Base-by-base conservation (phyloP, 768 basidiomycete genomes). In the Tricholoma bakamatsutake region DNA sequence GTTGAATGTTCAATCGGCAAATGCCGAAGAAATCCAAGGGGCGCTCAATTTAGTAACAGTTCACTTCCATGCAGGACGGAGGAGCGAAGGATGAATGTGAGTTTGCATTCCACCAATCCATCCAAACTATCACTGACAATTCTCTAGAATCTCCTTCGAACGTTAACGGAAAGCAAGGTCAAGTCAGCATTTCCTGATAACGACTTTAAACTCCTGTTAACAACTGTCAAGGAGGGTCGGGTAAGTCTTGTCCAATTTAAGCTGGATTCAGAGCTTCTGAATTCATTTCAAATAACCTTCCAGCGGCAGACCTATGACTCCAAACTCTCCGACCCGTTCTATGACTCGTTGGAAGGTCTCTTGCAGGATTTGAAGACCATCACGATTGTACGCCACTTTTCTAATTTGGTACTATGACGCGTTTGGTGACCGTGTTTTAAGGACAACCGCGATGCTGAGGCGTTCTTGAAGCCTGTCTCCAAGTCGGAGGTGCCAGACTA, bases 401-500 rank as follows among this genome's bases (percentile, higher is more conserved):
- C 52, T 59, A 53, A 50, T 55, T 52, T 42, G 12, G 15, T 39
- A 17, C 51, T 56, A 37, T 62, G 39, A 63, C 62, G 65, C 69
- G 68, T 67, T 60, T 53, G 49, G 59, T 56, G 45, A 56, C 59
- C 57, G 64, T 70, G 56, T 67, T 62, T 57, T 53, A 58, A 88
- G 84, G 84, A 88, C 71, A 93, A 90, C 76, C 93, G 85, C 66
- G 92, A 95, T 70, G 88, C 95, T 8, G 88, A 91, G 63, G 87
- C 94, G 8, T 99, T 99, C 70, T 80, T 96, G 52, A 93, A 90
- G 67, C 94, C 94, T 3, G 96, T 99, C 2, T 83, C 89, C 6
- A 94, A 82, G 74, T 73, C 85, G 39, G 94, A 98, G 62, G 89
- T 87, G 11, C 91, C 93, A 40, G 94, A 98, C 71, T 99, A 99